Evolutionary conservation across 2,329 filamentous ascomycete genomes (phyloP).

Genomic region (Fusarium robinianum): DNA sequence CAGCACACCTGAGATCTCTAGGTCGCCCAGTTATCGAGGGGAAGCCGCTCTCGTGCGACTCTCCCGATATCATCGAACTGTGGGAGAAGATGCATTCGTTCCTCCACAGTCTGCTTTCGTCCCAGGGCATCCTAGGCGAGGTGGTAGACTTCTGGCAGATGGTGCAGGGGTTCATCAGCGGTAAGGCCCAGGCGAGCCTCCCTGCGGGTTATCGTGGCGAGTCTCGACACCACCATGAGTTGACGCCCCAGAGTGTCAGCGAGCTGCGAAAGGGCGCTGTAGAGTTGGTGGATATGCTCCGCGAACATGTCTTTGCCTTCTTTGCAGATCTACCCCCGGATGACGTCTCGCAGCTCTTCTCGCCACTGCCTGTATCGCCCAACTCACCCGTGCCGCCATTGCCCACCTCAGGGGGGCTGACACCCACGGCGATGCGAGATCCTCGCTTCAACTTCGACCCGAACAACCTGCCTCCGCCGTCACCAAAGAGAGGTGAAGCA

Average conservation of each 20-base stretch:
- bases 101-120: conserved; percentile 73
- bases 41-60: conserved; percentile 70
- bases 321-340: conserved; percentile 89
- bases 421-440: conserved; percentile 64
- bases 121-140: conserved; percentile 83
- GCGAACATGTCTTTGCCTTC: conserved; percentile 78
- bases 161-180: conserved; percentile 85
- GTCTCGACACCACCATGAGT: conserved; percentile 77
- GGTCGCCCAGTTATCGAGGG: conserved; percentile 68
- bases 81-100: conserved; percentile 89
- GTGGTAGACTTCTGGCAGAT: conserved; percentile 94
- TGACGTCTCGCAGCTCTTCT: conserved; percentile 85
- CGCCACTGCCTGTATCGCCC: conserved; percentile 74
- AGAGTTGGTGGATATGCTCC: conserved; percentile 82
- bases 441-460: conserved; percentile 80
- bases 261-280: conserved; percentile 77
- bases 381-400: conserved; percentile 50
- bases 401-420: conserved; percentile 45
- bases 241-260: conserved; percentile 70
- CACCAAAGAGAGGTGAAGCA: conserved; percentile 76
- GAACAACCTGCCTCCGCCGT: conserved; percentile 74
- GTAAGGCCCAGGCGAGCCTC: conserved; percentile 77
- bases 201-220: conserved; percentile 82
- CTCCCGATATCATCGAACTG: conserved; percentile 78
- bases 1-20: conserved; percentile 75